Percentiles rank a stretch among this genome's conserved stretches.
These are phyloP conservation scores for Ogataea naganishii DNA, from an alignment of 805 yeast genomes.

Conservation along the genomic window DNA sequence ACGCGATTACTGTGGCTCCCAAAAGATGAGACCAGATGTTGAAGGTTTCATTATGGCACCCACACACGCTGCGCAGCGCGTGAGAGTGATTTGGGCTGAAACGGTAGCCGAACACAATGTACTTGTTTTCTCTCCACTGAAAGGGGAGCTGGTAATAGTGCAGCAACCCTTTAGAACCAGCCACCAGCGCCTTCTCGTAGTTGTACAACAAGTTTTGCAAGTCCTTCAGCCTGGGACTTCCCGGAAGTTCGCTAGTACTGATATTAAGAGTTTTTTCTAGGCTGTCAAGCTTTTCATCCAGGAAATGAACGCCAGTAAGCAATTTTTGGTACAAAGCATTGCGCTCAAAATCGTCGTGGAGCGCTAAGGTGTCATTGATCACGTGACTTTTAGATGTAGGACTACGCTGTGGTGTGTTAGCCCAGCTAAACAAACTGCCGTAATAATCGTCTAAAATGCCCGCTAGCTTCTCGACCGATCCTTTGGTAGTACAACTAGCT, in stretches of 20 bases:
- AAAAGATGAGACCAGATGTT: slow-evolving; percentile 89
- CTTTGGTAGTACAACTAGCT: slow-evolving; percentile 11
- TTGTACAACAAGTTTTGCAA: slow-evolving; percentile 32
- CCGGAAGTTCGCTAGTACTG: too few relatives aligned
- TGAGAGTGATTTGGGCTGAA: slow-evolving; percentile 57
- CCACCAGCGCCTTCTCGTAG: slow-evolving; percentile 34
- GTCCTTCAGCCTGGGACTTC: slow-evolving; percentile 17
- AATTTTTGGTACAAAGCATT: slow-evolving; percentile 21
- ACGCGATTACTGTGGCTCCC: slow-evolving; percentile 55
- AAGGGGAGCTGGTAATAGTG: slow-evolving; percentile 85
- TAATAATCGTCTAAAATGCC: slow-evolving; percentile 21
- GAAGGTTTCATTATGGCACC: slow-evolving; percentile 77
- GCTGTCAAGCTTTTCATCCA: slow-evolving; percentile 32
- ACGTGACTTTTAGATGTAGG: slow-evolving; percentile 1
- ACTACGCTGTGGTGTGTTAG: background rate
- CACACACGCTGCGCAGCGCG: slow-evolving; percentile 52
- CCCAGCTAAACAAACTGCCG: slow-evolving; percentile 11
- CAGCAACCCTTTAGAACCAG: slow-evolving; percentile 40
- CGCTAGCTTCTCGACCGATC: slow-evolving; percentile 1
- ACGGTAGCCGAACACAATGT: slow-evolving; percentile 76
- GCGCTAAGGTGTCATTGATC: slow-evolving; percentile 3
- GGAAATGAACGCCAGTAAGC: slow-evolving; percentile 25
- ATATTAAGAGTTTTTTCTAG: slow-evolving; percentile 26
- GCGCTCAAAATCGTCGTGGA: background rate
- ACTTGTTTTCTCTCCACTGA: slow-evolving; percentile 90